Evolutionary conservation across 2,329 filamentous ascomycete species (phyloP), one percentile per base, ranked within the genome.

Genomic region (Aspergillus awamori): DNA sequence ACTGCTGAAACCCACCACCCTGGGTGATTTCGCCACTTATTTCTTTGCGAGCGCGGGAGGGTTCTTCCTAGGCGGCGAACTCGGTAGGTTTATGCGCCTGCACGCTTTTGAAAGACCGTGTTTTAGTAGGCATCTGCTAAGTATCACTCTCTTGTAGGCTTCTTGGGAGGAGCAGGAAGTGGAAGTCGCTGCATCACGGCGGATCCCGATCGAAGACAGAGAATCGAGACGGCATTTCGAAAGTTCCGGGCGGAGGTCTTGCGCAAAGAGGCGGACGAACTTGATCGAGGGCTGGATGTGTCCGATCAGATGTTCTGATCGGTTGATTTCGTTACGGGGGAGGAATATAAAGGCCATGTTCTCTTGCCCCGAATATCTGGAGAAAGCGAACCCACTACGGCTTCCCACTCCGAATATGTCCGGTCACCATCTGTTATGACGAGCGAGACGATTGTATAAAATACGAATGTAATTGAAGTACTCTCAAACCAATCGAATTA

Each of bases 201-300:
- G 26, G 84, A 90, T 66, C 80, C 84, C 0, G 84, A 83, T 58
- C 79, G 80, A 15, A 80, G 78, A 64, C 75, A 79, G 66, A 79
- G 87, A 64, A 86, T 90, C 58, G 86, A 89, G 74, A 82, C 75
- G 55, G 88, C 88, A 0, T 90, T 88, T 63, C 80, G 83, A 65
- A 81, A 79, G 59, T 89, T 89, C 72, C 82, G 82, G 60, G 85
- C 85, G 0, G 88, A 90, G 75, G 81, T 84, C n/a, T 70, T 90
- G 68, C 82, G 84, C 67, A 81, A 80, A 63, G 81, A 90, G 75
- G 83, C 87, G 8, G 78, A 85, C 65, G 69, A 75, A 26, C 65
- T 90, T 61, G 86, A 89, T 63, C 75, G 72, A 0, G 74, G 71
- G 1, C 65, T 72, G 20, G 70, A 65, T 41, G 66, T 72, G 5